Conservation (phyloP, 2,329 filamentous ascomycete species). For the Penicillium brasilianum region DNA sequence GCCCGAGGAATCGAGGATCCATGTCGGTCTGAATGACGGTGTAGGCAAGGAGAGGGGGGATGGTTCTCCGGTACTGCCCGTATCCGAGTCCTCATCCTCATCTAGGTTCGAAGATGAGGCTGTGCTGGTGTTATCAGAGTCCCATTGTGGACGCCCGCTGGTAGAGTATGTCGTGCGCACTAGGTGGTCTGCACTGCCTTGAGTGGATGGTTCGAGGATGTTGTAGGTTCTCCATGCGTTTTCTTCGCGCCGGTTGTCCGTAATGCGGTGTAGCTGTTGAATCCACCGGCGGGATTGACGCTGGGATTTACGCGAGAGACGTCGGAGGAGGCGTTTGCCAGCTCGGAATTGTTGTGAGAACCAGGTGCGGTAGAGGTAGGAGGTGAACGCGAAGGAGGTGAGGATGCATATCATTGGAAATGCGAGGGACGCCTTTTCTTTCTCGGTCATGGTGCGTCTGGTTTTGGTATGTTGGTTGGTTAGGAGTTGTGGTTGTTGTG, state of each 20-base stretch:
- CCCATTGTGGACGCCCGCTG: background rate
- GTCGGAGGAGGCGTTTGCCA: background rate
- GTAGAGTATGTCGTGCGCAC: background rate
- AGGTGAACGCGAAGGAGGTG: constrained; percentile 24
- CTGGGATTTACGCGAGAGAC: background rate
- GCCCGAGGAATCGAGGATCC: background rate
- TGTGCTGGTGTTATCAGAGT: background rate
- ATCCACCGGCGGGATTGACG: background rate
- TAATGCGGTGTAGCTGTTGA: background rate
- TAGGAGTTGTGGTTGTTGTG: background rate
- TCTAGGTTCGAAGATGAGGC: background rate
- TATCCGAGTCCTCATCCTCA: background rate
- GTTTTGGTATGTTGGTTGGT: background rate
- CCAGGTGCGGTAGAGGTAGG: constrained; percentile 12
- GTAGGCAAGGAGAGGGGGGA: background rate
- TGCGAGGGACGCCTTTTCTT: constrained; percentile 11
- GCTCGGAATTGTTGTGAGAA: constrained; percentile 7
- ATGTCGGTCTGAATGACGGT: background rate
- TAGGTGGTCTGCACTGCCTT: background rate
- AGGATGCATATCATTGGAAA: constrained; percentile 24
- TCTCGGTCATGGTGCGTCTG: background rate
- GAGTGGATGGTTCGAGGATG: background rate
- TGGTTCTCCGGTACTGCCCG: background rate
- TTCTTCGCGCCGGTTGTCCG: background rate
- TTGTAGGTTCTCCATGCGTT: background rate